phyloP scores from a whole-genome alignment of 139 green algal genomes.

The Gonium pectorale region DNA sequence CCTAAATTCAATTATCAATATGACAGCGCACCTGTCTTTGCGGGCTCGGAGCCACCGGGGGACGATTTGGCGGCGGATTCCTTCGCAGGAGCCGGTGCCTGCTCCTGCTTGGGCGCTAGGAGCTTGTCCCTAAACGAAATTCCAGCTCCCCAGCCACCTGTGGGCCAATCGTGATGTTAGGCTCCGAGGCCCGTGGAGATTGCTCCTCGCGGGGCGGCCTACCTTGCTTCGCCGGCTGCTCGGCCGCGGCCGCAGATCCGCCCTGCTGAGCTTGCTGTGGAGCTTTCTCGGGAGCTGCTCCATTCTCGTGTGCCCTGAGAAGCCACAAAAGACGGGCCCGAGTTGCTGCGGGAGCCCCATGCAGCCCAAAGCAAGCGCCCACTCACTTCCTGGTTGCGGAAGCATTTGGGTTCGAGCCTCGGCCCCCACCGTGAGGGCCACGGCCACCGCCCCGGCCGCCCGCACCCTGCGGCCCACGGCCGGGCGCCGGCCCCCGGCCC shows the following conservation, averaged over 20 bases:
- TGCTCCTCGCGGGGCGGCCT: too few species aligned
- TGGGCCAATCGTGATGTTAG: neutral
- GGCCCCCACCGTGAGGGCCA: slow-evolving; percentile 8
- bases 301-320: slow-evolving; percentile 20
- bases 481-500: slow-evolving; percentile 4
- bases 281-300: slow-evolving; percentile 3
- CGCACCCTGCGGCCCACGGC: neutral
- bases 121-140: slow-evolving; percentile 41
- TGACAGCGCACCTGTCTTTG: neutral
- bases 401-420: slow-evolving; percentile 27
- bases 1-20: neutral
- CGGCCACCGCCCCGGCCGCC: slow-evolving; percentile 24
- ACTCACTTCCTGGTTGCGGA: neutral
- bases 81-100: neutral
- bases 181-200: too few species aligned
- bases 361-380: neutral
- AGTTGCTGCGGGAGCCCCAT: neutral
- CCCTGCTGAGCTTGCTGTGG: neutral
- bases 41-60: neutral
- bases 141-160: slow-evolving; percentile 22
- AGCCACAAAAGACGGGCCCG: neutral
- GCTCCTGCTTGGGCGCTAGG: slow-evolving; percentile 29
- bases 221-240: slow-evolving; percentile 2
- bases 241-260: slow-evolving; percentile 7
- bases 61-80: slow-evolving; percentile 19